Evolutionary conservation across 805 yeast species (phyloP), one percentile per base, ranked within the genome.

Genomic region (Suhomyces sp.): DNA sequence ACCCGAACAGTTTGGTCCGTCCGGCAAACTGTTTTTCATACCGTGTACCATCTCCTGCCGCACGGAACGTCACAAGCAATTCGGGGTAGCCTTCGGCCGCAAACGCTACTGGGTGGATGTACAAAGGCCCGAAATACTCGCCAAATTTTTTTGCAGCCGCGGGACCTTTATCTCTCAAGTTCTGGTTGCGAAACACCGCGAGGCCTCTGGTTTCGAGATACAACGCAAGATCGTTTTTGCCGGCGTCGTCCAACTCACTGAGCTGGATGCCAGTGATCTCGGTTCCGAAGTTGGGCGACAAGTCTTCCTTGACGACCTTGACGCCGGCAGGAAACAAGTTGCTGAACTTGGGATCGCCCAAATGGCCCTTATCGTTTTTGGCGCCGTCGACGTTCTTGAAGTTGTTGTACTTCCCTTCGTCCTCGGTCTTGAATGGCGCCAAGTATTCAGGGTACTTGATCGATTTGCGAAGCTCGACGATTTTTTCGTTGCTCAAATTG

Each of bases 201-300:
- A 65, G 55, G 2, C 69, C 69, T 53, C 69, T 58, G 7, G 59
- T 63, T 48, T 60, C 69, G 47, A 65, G 53, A 49, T 46, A 60
- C 47, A 65, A 56, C 8, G 69, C 69, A 52, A 65, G 59, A 47
- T 65, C 69, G 49, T 65, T 61, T 53, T 62, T 65, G 23, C 63
- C 69, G 9, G 59, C 60, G 22, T 65, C 68, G 36, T 56, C 58
- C 54, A 65, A 59, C 47, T 61, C 63, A 50, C 66, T 61, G 29
- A 65, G 55, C 51, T 65, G 68, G 33, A 65, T 46, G 4, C 69
- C 69, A 8, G 56, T 61, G 46, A 65, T 53, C 47, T 65, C 69
- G n/a, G 68, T 64, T 6, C 69, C 69, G 35, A 60, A 60, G 38
- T 64, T 63, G 7, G 69, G 69, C 6, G 66, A 60, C 49, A 65